Percentiles rank a stretch among this genome's conserved stretches.
phyloP scores from a whole-genome alignment of 768 basidiomycete species.

The Chalciporus sphaerocephalus region DNA sequence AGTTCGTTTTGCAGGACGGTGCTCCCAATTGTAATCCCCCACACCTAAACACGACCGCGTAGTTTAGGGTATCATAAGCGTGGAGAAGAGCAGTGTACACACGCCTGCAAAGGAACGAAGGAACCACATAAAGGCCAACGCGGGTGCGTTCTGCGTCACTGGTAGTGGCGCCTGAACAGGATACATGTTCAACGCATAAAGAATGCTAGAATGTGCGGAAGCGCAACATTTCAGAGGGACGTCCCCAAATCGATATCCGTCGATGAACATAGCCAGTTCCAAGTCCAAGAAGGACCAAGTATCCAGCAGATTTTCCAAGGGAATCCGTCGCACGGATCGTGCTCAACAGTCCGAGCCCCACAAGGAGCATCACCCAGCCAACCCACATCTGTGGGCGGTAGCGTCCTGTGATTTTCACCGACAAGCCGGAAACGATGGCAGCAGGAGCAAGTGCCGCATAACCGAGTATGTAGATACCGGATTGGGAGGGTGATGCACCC shows the following conservation, averaged over 20 bases:
- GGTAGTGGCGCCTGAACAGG: slow-evolving; percentile 46
- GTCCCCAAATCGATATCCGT: too few relatives aligned
- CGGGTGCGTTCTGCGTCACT: slow-evolving; percentile 38
- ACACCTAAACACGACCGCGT: slow-evolving; percentile 31
- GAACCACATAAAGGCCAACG: slow-evolving; percentile 43
- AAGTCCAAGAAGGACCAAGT: neutral
- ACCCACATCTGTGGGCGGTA: slow-evolving; percentile 34
- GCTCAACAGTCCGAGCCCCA: slow-evolving; percentile 36
- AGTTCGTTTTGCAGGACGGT: slow-evolving; percentile 51
- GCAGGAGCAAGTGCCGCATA: slow-evolving; percentile 27
- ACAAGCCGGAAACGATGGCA: slow-evolving; percentile 30
- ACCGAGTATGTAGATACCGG: slow-evolving; percentile 23
- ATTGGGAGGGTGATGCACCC: slow-evolving; percentile 30
- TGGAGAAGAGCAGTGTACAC: neutral
- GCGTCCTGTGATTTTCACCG: slow-evolving; percentile 23
- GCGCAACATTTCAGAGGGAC: too few relatives aligned
- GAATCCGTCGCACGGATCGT: slow-evolving; percentile 25
- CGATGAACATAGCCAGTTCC: too few relatives aligned
- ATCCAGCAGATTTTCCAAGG: slow-evolving; percentile 19
- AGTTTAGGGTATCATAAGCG: too few relatives aligned
- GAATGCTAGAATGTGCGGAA: too few relatives aligned
- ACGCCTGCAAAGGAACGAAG: slow-evolving; percentile 36
- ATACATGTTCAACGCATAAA: slow-evolving; percentile 34
- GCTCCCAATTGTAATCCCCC: slow-evolving; percentile 48
- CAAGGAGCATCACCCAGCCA: slow-evolving; percentile 30